Evolutionary conservation across 352 stramenopile species (phyloP).

Genomic region (Pythium plurisporium): DNA sequence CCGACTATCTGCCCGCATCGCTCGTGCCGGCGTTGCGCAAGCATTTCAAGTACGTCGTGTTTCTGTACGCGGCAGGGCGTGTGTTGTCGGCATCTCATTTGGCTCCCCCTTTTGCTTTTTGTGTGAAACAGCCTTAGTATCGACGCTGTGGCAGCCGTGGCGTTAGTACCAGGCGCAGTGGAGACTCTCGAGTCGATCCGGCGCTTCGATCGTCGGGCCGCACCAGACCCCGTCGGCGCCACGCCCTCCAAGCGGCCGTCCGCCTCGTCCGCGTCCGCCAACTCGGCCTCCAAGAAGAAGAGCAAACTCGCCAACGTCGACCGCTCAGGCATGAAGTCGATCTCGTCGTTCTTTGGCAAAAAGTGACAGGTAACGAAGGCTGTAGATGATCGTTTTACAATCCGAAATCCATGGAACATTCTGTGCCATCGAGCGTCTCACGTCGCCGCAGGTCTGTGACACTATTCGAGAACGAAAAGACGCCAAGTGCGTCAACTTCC

Average conservation of each 20-base stretch:
- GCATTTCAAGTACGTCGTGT: slow-evolving; percentile 44
- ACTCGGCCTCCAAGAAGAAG: slow-evolving; percentile 61
- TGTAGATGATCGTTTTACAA: no score
- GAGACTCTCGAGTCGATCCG: slow-evolving; percentile 20
- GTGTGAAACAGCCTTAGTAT: slow-evolving; percentile 1
- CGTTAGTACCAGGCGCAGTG: background rate
- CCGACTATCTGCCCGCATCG: slow-evolving; percentile 47
- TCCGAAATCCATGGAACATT: background rate
- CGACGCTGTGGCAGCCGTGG: background rate
- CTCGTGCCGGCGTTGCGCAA: slow-evolving; percentile 43
- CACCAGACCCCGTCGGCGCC: slow-evolving; percentile 18
- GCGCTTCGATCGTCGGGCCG: slow-evolving; percentile 27
- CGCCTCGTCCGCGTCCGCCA: slow-evolving; percentile 15
- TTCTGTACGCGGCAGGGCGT: no score
- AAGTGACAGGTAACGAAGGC: slow-evolving; percentile 32
- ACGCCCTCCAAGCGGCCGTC: slow-evolving; percentile 36
- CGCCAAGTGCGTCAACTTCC: background rate
- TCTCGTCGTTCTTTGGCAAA: slow-evolving; percentile 80
- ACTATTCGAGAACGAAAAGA: background rate
- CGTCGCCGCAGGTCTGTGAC: background rate
- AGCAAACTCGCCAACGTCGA: slow-evolving; percentile 78
- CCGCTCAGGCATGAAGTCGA: slow-evolving; percentile 76
- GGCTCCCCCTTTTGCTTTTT: background rate
- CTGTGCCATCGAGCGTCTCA: background rate
- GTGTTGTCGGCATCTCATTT: no score